Base-by-base conservation (phyloP, 2,329 filamentous ascomycete genomes). In the Coniella vitis region DNA sequence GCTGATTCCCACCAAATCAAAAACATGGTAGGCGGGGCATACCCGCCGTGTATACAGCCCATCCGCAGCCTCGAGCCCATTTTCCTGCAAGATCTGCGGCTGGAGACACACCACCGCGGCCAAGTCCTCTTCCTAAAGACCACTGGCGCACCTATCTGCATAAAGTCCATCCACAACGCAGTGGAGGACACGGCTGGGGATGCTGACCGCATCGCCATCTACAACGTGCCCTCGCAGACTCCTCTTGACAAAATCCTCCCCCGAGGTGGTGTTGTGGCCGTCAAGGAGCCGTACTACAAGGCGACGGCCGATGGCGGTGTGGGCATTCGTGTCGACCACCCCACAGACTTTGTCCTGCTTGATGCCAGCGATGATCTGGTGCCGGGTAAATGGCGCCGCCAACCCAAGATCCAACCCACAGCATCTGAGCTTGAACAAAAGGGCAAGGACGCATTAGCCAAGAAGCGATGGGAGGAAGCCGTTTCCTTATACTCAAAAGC, bases 161-260 rank as follows among this genome's bases (percentile, higher is more conserved):
- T 43, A 38, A 38, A 10, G 3, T 43, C 54, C 3, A 46, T 54
- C 17, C 38, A 49, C 39, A 52, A 44, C 20, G 52, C 91, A 86
- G 58, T 93, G 86, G 7, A 93, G 70, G 32, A 90, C 81, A 3
- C 89, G 70, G 36, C 88, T 83, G 3, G 86, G 81, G 37, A 91
- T 74, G n/a, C 87, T 76, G 62, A 91, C 85, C 29, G 85, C 76
- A 62, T 93, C 84, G 1, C 87, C 86, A n/a, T 87, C 86, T 48
- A 44, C 46, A 47, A 53, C 32, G 3, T 53, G 5, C 38, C 38
- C 10, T 2, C 38, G 2, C 13, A 4, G 34, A 55, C 56, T 4
- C 55, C 54, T 7, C 48, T 65, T n/a, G 44, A 66, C 7, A 63
- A 61, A 1, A 58, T 59, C 2, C 57, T 65, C 2, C 64, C 64